Base-by-base conservation (phyloP, 495 filamentous ascomycete genomes). In the Delitschia confertaspora region DNA sequence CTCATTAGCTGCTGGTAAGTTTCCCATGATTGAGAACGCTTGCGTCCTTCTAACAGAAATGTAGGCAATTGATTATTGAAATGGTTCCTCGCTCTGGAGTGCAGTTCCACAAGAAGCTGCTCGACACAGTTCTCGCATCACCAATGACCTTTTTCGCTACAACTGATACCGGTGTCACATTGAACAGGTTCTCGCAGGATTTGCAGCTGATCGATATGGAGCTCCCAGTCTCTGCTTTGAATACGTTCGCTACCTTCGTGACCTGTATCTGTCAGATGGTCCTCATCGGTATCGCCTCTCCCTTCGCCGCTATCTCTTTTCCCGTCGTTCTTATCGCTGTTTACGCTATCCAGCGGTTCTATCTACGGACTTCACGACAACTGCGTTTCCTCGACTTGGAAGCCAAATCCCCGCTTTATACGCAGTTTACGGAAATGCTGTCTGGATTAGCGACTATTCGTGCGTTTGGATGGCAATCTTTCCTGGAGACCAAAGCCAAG, bases 391-490 rank as follows among this genome's bases (percentile, higher is more conserved):
- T 62, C 14, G 60, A 60, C 31, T 36, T 62, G 2, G 60, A 62
- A 44, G 52, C 58, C 9, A 53, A 56, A 39, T 34, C 47, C 11
- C 60, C 57, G 5, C 40, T 62, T 11, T 62, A 60, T 39, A 56
- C 63, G 10, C 62, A 67, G 23, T 68, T 70, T 44, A 46, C 60
- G n/a, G 68, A 71, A 34, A 55, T 59, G 2, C 51, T 69, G 2
- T 33, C 46, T 0, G 68, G 68, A n/a, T 17, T 69, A 4, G 45
- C 55, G 3, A 78, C 74, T 2, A 53, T 81, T 4, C 65, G 76
- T 6, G 72, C 75, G 10, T 78, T 78, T 51, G 73, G 74, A 13
- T 77, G 75, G 69, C 58, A 71, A 42, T 51, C 58, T 2, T 59
- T 62, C 4, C 60, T 71, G 37, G 59, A 71, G 38, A 53, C 63